These are phyloP conservation scores for Diaporthe caulivora DNA, from an alignment of 2,329 filamentous ascomycete genomes.

Conservation along the genomic window DNA sequence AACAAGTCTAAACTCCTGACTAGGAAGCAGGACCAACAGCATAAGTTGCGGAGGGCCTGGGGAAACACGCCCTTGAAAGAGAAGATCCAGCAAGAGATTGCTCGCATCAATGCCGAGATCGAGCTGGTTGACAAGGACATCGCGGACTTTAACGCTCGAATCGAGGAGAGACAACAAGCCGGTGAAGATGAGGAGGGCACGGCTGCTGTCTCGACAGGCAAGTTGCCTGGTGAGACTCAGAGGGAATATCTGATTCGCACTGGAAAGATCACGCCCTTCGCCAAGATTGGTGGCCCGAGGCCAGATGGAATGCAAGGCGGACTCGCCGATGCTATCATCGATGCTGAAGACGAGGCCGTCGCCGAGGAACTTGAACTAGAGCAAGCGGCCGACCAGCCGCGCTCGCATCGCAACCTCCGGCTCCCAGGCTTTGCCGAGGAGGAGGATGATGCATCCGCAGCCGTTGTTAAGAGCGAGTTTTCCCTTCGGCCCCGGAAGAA, in stretches of 20 bases:
- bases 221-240: slow-evolving; percentile 83
- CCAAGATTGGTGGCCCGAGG: slow-evolving; percentile 77
- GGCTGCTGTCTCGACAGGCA: slow-evolving; percentile 64
- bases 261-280: slow-evolving; percentile 97
- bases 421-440: slow-evolving; percentile 77
- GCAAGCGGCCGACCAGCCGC: slow-evolving; percentile 58
- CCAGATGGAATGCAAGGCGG: slow-evolving; percentile 74
- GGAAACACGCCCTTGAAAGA: slow-evolving; percentile 64
- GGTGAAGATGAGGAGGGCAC: slow-evolving; percentile 56
- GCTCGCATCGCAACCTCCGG: slow-evolving; percentile 80
- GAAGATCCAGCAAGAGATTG: slow-evolving; percentile 74
- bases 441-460: slow-evolving; percentile 47
- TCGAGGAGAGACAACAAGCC: slow-evolving; percentile 78
- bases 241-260: slow-evolving; percentile 94
- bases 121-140: slow-evolving; percentile 78
- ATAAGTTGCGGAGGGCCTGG: slow-evolving; percentile 58
- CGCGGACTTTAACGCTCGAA: slow-evolving; percentile 82
- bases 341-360: slow-evolving; percentile 82
- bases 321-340: slow-evolving; percentile 81
- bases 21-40: slow-evolving; percentile 71
- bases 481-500: slow-evolving; percentile 71
- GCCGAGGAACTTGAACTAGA: slow-evolving; percentile 61
- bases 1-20: slow-evolving; percentile 70
- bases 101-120: slow-evolving; percentile 74
- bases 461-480: slow-evolving; percentile 64